Base-by-base conservation (phyloP, 1,284 basidiomycete species). In the Neonothopanus nambi region DNA sequence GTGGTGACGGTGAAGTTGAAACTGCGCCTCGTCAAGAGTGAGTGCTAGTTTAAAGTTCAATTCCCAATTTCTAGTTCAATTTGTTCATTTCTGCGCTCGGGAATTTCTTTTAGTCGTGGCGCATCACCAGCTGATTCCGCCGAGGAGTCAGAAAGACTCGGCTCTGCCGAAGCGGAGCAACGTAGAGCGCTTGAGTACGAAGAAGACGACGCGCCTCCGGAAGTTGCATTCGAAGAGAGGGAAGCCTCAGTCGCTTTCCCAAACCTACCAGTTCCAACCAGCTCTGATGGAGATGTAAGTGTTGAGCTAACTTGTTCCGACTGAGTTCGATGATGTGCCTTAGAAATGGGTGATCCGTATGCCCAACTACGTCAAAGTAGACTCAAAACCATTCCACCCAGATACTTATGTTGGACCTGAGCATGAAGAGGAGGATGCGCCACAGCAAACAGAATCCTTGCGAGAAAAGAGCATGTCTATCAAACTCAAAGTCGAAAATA, bases 401-500 rank as follows among this genome's bases (percentile, higher is more conserved):
- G 85, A 91, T 51, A 89, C 84, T 0, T 94, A 92, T 68, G 75
- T 87, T 54, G 89, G 88, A n/a, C 88, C 89, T 7, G 89, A 91
- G 60, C 83, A 89, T 40, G 87, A 90, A 51, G 84, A 89, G 17
- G 85, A 89, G 43, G 82, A 84, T 37, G 69, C 74, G 8, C 68
- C 70, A 9, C 70, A 78, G 44, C 72, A 79, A 49, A 78, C 70
- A 35, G 84, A 82, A 59, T 81, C 69, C 26, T 66, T 81, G 45
- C 82, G 83, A 60, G 87, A 88, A 68, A 84, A 81, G 67, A 87
- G 84, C 57, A 87, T 89, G 84, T 77, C 84, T 33, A 85, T 92
- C 62, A 90, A 90, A 67, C 78, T 95, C 48, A 89, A 89, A 62
- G 91, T 94, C 9, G 91, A 93, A 73, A 95, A 95, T 67, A 94